These are phyloP conservation scores for Pugionium dolabratum DNA, from an alignment of 345 rosid species.

Conservation along the genomic window DNA sequence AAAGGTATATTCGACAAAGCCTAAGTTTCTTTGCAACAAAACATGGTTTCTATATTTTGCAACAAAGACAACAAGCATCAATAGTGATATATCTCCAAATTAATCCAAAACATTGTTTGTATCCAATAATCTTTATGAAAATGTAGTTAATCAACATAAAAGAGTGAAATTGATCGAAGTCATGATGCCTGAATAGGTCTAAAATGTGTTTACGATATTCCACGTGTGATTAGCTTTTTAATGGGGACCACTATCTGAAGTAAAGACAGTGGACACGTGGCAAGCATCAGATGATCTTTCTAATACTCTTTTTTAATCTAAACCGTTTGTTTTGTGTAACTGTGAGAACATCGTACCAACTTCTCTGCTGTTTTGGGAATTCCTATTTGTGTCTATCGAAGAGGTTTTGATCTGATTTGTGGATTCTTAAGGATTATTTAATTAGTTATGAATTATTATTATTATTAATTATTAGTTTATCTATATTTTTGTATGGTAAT, in stretches of 20 bases:
- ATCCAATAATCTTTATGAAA: no score
- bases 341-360: conserved; percentile 39
- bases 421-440: conserved; percentile 10
- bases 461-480: background rate
- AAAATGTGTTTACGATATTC: background rate
- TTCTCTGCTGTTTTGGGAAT: conserved; percentile 37
- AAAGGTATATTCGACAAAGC: no score
- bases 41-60: no score
- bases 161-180: no score
- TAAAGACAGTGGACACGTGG: conserved; percentile 11
- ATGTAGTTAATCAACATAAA: no score
- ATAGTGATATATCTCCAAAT: no score
- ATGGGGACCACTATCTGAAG: conserved; percentile 27
- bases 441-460: no score
- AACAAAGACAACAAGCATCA: no score
- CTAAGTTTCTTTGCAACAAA: no score
- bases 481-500: background rate
- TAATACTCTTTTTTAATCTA: background rate
- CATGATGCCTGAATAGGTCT: no score
- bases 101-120: no score
- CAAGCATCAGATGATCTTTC: conserved; percentile 15
- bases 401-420: conserved; percentile 25
- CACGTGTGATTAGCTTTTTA: conserved; percentile 27
- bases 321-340: conserved; percentile 21
- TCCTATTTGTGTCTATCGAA: conserved; percentile 39